Conservation (phyloP, 345 rosid species). For the Brassica nigra region DNA sequence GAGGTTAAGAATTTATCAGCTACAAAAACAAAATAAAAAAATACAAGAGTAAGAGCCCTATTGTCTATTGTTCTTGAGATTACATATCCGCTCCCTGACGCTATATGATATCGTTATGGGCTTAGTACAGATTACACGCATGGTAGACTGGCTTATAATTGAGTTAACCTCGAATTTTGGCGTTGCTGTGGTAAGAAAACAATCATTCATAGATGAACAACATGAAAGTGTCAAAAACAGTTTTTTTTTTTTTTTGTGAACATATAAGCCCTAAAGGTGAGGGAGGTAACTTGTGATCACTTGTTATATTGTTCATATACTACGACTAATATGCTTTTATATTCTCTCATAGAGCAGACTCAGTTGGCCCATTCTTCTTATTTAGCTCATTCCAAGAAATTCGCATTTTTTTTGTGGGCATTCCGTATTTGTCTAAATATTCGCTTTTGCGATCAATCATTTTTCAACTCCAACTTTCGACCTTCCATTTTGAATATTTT, state of each 20-base stretch:
- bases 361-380: neutral
- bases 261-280: neutral
- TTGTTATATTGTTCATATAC: neutral
- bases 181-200: neutral
- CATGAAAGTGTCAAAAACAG: neutral
- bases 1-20: neutral
- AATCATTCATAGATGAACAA: neutral
- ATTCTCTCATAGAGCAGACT: neutral
- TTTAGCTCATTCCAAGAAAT: neutral
- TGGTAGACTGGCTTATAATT: neutral
- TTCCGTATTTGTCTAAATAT: neutral
- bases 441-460: neutral
- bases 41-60: neutral
- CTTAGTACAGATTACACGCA: neutral
- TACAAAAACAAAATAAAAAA: neutral
- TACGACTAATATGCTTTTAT: neutral
- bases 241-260: neutral
- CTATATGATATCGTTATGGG: neutral
- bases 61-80: neutral
- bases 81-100: neutral
- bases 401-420: neutral
- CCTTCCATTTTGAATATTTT: neutral
- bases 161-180: neutral
- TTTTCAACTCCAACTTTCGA: neutral
- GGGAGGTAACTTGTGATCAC: neutral